Conservation (phyloP, 805 yeast species). For the Cyberlindnera bimundalis region DNA sequence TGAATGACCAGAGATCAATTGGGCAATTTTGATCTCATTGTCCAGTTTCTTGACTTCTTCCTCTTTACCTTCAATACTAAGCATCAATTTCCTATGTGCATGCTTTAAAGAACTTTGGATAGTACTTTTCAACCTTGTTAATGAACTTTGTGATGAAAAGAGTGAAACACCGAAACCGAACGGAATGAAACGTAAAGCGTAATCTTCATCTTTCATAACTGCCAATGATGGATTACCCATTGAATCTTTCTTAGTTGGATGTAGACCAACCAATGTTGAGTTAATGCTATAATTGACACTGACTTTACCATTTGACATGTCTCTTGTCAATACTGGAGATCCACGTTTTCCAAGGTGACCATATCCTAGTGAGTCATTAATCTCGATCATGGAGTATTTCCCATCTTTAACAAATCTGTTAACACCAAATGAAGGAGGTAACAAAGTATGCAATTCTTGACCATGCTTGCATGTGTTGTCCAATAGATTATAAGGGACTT, state of each 20-base stretch:
- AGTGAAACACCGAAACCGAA: conserved; percentile 32
- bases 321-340: conserved; percentile 51
- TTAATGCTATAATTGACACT: conserved; percentile 54
- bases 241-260: conserved; percentile 20
- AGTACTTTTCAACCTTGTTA: conserved; percentile 10
- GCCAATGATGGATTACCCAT: conserved; percentile 21
- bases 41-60: conserved; percentile 22
- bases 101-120: conserved; percentile 17
- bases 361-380: conserved; percentile 38
- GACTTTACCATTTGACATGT: conserved; percentile 42
- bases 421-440: conserved; percentile 42
- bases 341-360: conserved; percentile 51
- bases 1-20: conserved; percentile 9
- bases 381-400: conserved; percentile 30
- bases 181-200: conserved; percentile 38
- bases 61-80: conserved; percentile 17
- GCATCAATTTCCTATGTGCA: conserved; percentile 19
- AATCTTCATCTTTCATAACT: conserved; percentile 34
- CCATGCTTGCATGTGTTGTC: conserved; percentile 51
- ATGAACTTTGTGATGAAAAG: conserved; percentile 15
- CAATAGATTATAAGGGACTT: conserved; percentile 49
- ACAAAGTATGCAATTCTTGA: conserved; percentile 34
- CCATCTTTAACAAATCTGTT: conserved; percentile 31
- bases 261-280: conserved; percentile 52
- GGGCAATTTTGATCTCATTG: conserved; percentile 18